Base-by-base conservation (phyloP, 352 stramenopile genomes). In the Phytophthora pinifolia region DNA sequence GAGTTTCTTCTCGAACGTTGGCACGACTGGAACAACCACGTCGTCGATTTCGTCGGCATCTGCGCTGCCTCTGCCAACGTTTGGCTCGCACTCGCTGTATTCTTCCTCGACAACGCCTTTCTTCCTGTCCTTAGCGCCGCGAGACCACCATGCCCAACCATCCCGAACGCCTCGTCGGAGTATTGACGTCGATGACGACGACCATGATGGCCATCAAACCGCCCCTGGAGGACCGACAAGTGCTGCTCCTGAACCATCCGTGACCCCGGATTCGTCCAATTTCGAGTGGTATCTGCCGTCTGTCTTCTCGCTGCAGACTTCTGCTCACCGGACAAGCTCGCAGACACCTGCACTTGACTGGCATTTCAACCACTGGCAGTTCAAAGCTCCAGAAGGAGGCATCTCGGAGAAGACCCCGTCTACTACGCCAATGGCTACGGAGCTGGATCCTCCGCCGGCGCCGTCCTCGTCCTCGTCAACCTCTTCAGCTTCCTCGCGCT, bases 201-300 rank as follows among this genome's bases (percentile, higher is more conserved):
- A 48, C 42, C 29, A 65, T 15, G 59, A 72, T 42, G 50, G 36
- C 9, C 62, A 67, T 7, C 58, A 63, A 25, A 36, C 25, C 15
- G 51, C 48, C 31, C 32, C 49, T 9, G 54, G 47, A 27, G 29
- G 33, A 14, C 41, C 63, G 2, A 46, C 17, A 33, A 38, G n/a
- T 38, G 22, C 20, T 46, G 47, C 34, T 36, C 47, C 59, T 33
- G 59, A 74, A 34, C 42, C 35, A 9, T 52, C 52, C 7, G 45
- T 46, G 31, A 38, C 50, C 30, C 60, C 70, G 8, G 72, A 84
- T 2, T 46, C 64, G 17, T 72, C 74, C n/a, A 83, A 68, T 33
- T 86, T 84, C 32, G 79, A 89, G 32, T 91, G 81, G 81, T 86
- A 86, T 22, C 53, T 93, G 14, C 83, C 80, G 3, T 86, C 83